Evolutionary conservation across 2,329 filamentous ascomycete species (phyloP).

Genomic region (Neofusicoccum ribis): DNA sequence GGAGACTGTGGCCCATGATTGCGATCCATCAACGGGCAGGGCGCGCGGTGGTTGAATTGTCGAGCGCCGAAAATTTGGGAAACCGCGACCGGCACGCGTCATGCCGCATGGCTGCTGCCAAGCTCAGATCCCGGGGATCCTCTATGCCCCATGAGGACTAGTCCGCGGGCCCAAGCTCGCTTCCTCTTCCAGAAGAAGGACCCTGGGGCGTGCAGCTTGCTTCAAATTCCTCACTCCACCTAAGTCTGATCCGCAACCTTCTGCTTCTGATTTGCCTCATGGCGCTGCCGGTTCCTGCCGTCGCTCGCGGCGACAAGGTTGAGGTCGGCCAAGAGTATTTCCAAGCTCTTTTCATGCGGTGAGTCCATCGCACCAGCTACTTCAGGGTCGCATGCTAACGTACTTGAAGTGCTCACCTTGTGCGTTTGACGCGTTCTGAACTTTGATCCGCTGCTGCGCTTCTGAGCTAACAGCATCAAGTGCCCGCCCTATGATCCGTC

Average conservation of each 20-base stretch:
- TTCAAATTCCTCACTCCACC: background rate
- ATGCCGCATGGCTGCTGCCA: conserved; percentile 6
- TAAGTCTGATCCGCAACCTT: background rate
- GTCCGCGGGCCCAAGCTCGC: conserved; percentile 10
- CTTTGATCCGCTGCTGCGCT: background rate
- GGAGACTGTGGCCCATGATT: conserved; percentile 27
- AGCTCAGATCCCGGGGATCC: conserved; percentile 14
- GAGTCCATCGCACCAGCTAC: background rate
- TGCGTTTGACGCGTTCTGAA: background rate
- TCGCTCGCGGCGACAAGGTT: background rate
- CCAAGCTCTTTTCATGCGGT: background rate
- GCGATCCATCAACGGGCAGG: conserved; percentile 32
- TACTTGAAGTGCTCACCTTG: background rate
- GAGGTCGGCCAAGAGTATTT: background rate
- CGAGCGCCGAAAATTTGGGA: conserved; percentile 20
- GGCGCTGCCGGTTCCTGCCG: background rate
- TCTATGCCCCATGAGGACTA: background rate
- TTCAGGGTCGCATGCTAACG: background rate
- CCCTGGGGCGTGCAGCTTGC: background rate
- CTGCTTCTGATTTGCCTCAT: background rate
- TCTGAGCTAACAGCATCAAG: background rate
- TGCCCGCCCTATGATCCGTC: background rate
- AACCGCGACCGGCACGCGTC: conserved; percentile 24
- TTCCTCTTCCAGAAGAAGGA: conserved; percentile 9
- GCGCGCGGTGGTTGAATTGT: conserved; percentile 9